Percentiles rank a stretch among this genome's conserved stretches.
Evolutionary conservation across 2,329 filamentous ascomycete genomes (phyloP).

Genomic region (Clonostachys rhizophaga): DNA sequence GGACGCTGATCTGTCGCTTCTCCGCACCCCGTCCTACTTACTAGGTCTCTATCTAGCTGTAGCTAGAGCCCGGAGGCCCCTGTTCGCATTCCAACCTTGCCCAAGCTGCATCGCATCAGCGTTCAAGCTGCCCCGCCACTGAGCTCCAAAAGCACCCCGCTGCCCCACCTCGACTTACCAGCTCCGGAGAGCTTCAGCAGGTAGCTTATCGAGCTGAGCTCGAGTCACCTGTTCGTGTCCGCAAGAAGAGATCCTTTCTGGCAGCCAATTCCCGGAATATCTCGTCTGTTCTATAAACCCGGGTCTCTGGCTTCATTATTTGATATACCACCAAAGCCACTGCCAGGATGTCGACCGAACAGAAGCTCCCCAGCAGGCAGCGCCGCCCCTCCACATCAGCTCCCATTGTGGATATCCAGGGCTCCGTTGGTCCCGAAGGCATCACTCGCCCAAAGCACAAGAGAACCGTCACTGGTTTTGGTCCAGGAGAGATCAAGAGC

Average conservation of each 20-base stretch:
- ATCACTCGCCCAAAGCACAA: conserved; percentile 90
- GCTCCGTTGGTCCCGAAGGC: conserved; percentile 80
- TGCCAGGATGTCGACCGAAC: conserved; percentile 23
- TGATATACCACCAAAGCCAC: no score
- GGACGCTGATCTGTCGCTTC: no score
- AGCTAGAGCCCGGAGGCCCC: no score
- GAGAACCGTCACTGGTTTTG: conserved; percentile 93
- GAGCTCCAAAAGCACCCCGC: neutral
- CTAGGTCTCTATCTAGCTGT: no score
- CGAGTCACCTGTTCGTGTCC: neutral
- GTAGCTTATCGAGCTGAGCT: neutral
- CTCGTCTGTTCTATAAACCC: no score
- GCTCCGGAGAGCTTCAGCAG: conserved; percentile 1
- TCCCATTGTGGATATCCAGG: conserved; percentile 81
- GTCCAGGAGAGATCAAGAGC: conserved; percentile 83
- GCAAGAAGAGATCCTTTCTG: no score
- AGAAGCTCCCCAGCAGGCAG: conserved; percentile 55
- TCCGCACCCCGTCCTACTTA: no score
- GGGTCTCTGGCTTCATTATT: no score
- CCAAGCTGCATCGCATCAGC: no score
- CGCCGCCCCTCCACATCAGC: conserved; percentile 77
- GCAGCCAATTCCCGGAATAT: no score
- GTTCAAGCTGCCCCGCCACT: neutral
- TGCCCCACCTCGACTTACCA: neutral
- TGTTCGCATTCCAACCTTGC: no score